phyloP scores from a whole-genome alignment of 2,329 filamentous ascomycete species.

The Fusarium haematococcum region DNA sequence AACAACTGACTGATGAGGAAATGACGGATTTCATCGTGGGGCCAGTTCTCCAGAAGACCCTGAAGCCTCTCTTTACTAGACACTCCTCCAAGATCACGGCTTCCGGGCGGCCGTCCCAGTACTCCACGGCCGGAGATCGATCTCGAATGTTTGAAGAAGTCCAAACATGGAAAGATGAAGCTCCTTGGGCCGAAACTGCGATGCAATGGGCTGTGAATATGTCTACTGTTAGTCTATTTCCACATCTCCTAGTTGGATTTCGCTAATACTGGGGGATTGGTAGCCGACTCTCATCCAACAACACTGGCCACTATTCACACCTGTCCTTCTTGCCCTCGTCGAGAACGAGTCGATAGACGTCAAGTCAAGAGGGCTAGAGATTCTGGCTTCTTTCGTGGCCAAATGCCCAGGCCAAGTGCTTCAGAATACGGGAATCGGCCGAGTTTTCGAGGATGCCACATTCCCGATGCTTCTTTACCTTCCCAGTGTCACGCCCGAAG shows the following conservation, averaged over 20 bases:
- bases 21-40: slow-evolving; percentile 59
- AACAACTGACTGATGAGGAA: slow-evolving; percentile 35
- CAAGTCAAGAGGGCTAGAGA: slow-evolving; percentile 66
- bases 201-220: slow-evolving; percentile 66
- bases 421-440: slow-evolving; percentile 71
- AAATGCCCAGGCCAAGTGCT: slow-evolving; percentile 67
- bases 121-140: slow-evolving; percentile 19
- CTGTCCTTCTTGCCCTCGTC: slow-evolving; percentile 75
- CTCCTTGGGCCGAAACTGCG: slow-evolving; percentile 37
- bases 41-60: slow-evolving; percentile 70
- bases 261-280: slow-evolving; percentile 2
- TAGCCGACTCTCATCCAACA: slow-evolving; percentile 59
- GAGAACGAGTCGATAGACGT: slow-evolving; percentile 70
- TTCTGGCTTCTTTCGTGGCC: slow-evolving; percentile 66
- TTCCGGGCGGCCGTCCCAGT: slow-evolving; percentile 47
- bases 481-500: slow-evolving; percentile 80
- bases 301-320: slow-evolving; percentile 77
- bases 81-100: slow-evolving; percentile 57
- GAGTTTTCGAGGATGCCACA: slow-evolving; percentile 76
- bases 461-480: slow-evolving; percentile 81
- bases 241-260: not conserved
- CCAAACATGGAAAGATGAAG: slow-evolving; percentile 40
- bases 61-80: slow-evolving; percentile 75
- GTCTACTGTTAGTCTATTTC: slow-evolving; percentile 58
- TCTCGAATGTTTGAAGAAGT: slow-evolving; percentile 3